Percentiles rank a stretch among this genome's conserved stretches.
Conservation (phyloP, 2,329 filamentous ascomycete genomes). For the Metarhizium humberi region DNA sequence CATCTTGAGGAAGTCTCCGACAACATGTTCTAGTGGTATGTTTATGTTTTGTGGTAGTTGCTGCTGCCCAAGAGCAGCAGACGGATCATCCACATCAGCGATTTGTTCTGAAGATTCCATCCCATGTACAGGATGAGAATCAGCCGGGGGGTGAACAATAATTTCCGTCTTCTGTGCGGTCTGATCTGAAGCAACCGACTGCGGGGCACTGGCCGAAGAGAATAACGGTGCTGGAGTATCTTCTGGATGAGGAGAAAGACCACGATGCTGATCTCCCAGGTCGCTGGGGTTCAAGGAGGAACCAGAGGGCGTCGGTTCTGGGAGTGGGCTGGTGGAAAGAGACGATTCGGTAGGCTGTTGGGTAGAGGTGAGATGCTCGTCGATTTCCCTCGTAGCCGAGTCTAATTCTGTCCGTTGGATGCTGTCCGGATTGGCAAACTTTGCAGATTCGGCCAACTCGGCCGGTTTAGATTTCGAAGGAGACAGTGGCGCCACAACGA, state of each 20-base stretch:
- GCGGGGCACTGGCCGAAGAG: conserved; percentile 13
- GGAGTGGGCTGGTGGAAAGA: background rate
- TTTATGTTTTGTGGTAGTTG: conserved; percentile 2
- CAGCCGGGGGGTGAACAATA: conserved; percentile 4
- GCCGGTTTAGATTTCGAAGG: conserved; percentile 30
- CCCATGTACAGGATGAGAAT: background rate
- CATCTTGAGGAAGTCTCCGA: conserved; percentile 90
- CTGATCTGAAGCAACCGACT: background rate
- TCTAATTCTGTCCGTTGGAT: background rate
- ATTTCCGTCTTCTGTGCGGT: background rate
- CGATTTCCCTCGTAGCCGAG: background rate
- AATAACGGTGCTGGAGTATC: conserved; percentile 59
- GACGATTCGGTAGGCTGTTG: background rate
- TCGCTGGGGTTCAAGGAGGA: conserved; percentile 7
- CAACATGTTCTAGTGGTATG: conserved; percentile 53
- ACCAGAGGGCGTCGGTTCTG: conserved; percentile 10
- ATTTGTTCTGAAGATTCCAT: conserved; percentile 3
- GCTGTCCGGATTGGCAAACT: background rate
- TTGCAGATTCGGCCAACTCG: background rate
- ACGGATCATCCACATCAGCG: conserved; percentile 4
- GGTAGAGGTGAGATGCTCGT: background rate
- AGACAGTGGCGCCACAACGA: conserved; percentile 49
- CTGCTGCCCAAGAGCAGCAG: conserved; percentile 6
- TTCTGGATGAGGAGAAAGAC: conserved; percentile 48
- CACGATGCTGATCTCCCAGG: conserved; percentile 11